Conservation (phyloP, 2,329 filamentous ascomycete species). For the Grosmannia penicillata region DNA sequence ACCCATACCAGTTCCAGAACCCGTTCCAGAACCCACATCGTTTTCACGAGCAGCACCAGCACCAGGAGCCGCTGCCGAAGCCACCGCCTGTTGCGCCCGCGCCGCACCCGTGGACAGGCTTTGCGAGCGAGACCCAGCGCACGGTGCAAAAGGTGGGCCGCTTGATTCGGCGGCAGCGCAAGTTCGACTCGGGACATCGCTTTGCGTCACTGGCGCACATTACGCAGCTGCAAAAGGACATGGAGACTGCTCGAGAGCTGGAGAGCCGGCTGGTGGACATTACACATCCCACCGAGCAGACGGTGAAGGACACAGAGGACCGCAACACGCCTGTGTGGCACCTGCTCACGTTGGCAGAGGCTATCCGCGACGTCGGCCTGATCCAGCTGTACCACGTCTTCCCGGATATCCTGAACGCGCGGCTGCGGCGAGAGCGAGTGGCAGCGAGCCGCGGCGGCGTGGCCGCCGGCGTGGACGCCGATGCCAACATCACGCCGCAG, state of each 20-base stretch:
- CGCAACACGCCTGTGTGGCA: slow-evolving; percentile 35
- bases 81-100: slow-evolving; percentile 15
- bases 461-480: slow-evolving; percentile 9
- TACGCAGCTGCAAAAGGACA: slow-evolving; percentile 17
- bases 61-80: background rate
- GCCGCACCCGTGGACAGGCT: slow-evolving; percentile 34
- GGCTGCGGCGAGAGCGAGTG: slow-evolving; percentile 18
- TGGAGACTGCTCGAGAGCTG: slow-evolving; percentile 21
- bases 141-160: slow-evolving; percentile 29
- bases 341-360: slow-evolving; percentile 35
- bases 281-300: slow-evolving; percentile 27
- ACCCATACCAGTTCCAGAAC: background rate
- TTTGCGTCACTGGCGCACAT: slow-evolving; percentile 18
- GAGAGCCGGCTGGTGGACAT: slow-evolving; percentile 31
- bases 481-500: slow-evolving; percentile 2
- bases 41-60: background rate
- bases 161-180: slow-evolving; percentile 21
- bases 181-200: slow-evolving; percentile 15
- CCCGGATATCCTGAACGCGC: slow-evolving; percentile 30
- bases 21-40: background rate
- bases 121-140: slow-evolving; percentile 26
- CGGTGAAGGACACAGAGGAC: slow-evolving; percentile 35
- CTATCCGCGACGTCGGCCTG: slow-evolving; percentile 35
- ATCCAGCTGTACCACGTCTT: slow-evolving; percentile 40
- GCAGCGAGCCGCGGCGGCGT: slow-evolving; percentile 5